Conservation (phyloP, 2,329 filamentous ascomycete species). For the Fusarium tanahbumbuense region DNA sequence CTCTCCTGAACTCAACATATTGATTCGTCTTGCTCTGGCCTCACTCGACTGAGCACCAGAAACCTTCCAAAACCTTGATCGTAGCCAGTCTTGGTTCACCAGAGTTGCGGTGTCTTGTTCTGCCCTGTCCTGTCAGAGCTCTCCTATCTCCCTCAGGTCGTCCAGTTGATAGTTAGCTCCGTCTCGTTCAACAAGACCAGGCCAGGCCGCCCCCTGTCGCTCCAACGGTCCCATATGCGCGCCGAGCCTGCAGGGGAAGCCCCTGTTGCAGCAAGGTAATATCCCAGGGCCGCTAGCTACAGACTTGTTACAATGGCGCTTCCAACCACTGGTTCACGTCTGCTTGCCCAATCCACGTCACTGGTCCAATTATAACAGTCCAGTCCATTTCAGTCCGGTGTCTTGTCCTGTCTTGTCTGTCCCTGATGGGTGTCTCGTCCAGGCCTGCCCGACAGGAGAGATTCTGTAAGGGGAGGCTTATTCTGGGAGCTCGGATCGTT, state of each 20-base stretch:
- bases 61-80: neutral
- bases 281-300: slow-evolving; percentile 47
- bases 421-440: neutral
- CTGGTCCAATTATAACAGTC: slow-evolving; percentile 29
- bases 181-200: neutral
- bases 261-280: slow-evolving; percentile 49
- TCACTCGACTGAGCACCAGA: neutral
- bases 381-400: neutral
- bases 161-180: slow-evolving; percentile 11
- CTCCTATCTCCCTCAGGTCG: slow-evolving; percentile 37
- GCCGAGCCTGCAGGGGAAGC: slow-evolving; percentile 47
- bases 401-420: neutral
- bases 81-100: slow-evolving; percentile 2
- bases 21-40: slow-evolving; percentile 3
- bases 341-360: slow-evolving; percentile 36
- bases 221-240: slow-evolving; percentile 35
- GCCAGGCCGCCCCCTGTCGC: slow-evolving; percentile 12
- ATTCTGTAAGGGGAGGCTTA: slow-evolving; percentile 37
- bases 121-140: slow-evolving; percentile 24
- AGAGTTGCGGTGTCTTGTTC: slow-evolving; percentile 39
- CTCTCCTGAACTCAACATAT: slow-evolving; percentile 10
- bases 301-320: slow-evolving; percentile 44
- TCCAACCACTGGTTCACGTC: slow-evolving; percentile 45
- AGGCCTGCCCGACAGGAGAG: slow-evolving; percentile 3
- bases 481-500: slow-evolving; percentile 33